These are phyloP conservation scores for Mycena sanguinolenta DNA, from an alignment of 768 basidiomycete genomes.

Conservation along the genomic window DNA sequence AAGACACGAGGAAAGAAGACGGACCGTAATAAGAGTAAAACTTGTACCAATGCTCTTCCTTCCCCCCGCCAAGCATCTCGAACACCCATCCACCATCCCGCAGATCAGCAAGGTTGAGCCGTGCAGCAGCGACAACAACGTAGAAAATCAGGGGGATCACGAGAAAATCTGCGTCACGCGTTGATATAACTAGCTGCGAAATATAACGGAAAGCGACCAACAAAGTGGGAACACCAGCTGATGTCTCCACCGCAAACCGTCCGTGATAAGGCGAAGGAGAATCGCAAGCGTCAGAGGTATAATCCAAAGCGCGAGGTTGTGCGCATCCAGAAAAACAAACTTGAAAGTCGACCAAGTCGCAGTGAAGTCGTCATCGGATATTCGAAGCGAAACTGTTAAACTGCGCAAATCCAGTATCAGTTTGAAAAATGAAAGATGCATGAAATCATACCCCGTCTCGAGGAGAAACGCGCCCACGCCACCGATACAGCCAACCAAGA, in stretches of 20 bases:
- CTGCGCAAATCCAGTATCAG: conserved; percentile 53
- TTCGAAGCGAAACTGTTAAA: conserved; percentile 85
- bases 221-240: conserved; percentile 93
- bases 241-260: conserved; percentile 73
- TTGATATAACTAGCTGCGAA: neutral
- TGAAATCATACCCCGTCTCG: conserved; percentile 79
- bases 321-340: conserved; percentile 73
- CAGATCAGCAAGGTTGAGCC: conserved; percentile 72
- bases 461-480: conserved; percentile 97
- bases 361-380: conserved; percentile 83
- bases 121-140: conserved; percentile 73
- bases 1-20: conserved; percentile 29
- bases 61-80: conserved; percentile 62
- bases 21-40: conserved; percentile 87
- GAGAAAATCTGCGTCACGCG: conserved; percentile 71
- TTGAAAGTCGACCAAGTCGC: conserved; percentile 76
- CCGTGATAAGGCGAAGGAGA: conserved; percentile 83
- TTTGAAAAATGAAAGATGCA: neutral
- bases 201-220: conserved; percentile 52
- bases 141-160: conserved; percentile 90
- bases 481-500: conserved; percentile 97
- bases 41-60: conserved; percentile 77
- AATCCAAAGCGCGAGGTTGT: conserved; percentile 82
- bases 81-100: conserved; percentile 88
- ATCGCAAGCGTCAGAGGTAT: conserved; percentile 84